Conservation (phyloP, 2,329 filamentous ascomycete genomes). For the Phoma sp. region DNA sequence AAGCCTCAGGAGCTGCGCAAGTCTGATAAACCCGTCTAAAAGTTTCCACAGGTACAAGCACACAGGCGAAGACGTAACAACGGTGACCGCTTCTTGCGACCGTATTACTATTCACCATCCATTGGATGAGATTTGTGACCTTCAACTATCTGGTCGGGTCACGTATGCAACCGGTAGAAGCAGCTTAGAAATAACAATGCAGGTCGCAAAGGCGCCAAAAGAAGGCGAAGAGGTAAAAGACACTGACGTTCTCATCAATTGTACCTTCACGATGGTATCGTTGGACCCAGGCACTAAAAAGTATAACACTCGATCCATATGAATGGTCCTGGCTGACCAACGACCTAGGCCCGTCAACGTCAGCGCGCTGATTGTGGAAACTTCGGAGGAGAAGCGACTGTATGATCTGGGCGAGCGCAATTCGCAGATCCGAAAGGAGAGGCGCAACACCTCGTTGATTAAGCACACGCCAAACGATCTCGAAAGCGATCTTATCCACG, state of each 20-base stretch:
- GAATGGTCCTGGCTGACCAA: background rate
- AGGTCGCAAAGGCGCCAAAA: conserved; percentile 71
- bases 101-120: conserved; percentile 72
- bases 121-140: conserved; percentile 77
- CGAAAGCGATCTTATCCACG: conserved; percentile 74
- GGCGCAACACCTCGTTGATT: conserved; percentile 65
- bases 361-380: conserved; percentile 67
- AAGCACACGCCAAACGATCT: conserved; percentile 73
- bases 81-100: conserved; percentile 69
- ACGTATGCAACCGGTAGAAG: conserved; percentile 76
- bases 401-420: conserved; percentile 70
- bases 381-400: conserved; percentile 67
- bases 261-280: conserved; percentile 79
- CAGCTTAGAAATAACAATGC: conserved; percentile 76
- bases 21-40: conserved; percentile 22
- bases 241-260: conserved; percentile 72
- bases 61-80: conserved; percentile 68
- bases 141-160: conserved; percentile 72
- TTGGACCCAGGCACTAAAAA: conserved; percentile 72
- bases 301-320: conserved; percentile 31
- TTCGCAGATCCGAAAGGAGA: conserved; percentile 70
- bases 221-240: conserved; percentile 62
- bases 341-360: conserved; percentile 63
- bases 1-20: conserved; percentile 63
- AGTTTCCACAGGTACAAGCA: conserved; percentile 63